A percentile compares a stretch with the other conserved stretches of the same genome.
phyloP scores from a whole-genome alignment of 306 rosid species.

The Styphnolobium japonicum region DNA sequence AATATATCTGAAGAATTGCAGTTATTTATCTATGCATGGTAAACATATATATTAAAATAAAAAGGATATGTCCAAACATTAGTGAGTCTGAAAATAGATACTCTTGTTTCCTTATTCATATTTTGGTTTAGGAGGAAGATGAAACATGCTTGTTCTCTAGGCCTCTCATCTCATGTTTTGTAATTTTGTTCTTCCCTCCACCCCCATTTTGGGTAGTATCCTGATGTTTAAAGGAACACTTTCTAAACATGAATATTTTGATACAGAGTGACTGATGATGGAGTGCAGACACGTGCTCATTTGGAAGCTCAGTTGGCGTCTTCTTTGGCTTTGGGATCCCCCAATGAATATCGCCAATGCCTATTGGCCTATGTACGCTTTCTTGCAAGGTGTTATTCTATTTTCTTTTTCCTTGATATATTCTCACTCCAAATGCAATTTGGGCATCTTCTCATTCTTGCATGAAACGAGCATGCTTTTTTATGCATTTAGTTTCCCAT shows the following conservation, averaged over 20 bases:
- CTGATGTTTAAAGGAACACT: background rate
- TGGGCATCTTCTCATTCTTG: background rate
- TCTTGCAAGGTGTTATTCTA: slow-evolving; percentile 71
- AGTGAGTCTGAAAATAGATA: background rate
- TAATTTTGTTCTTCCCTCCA: background rate
- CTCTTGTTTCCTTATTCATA: background rate
- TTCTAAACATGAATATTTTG: slow-evolving; percentile 27
- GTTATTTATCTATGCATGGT: background rate
- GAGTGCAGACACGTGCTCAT: slow-evolving; percentile 97
- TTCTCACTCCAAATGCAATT: slow-evolving; percentile 9
- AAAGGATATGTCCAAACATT: background rate
- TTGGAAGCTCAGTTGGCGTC: slow-evolving; percentile 94
- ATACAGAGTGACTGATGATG: slow-evolving; percentile 88
- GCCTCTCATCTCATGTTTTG: background rate
- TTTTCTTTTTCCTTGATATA: background rate
- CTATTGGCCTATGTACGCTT: slow-evolving; percentile 82
- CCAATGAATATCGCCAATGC: slow-evolving; percentile 89
- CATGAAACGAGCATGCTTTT: background rate
- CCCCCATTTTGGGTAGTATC: background rate
- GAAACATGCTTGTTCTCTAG: slow-evolving; percentile 14
- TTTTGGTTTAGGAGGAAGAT: background rate
- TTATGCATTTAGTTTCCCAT: background rate
- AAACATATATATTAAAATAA: background rate
- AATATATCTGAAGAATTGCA: background rate
- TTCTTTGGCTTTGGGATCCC: slow-evolving; percentile 81